phyloP scores from a whole-genome alignment of 257 asterid species.

The Eucommia ulmoides region DNA sequence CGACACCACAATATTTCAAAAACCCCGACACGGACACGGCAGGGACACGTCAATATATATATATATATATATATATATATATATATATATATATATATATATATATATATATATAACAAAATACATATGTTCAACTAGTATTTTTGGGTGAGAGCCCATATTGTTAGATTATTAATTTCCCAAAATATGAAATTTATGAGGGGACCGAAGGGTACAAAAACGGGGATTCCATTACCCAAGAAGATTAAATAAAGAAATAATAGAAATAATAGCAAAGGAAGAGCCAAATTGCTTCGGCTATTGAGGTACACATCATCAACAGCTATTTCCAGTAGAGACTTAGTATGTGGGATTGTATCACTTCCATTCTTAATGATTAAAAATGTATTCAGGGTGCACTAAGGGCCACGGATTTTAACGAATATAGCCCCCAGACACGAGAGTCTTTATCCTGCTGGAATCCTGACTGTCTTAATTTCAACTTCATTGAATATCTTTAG shows the following conservation, averaged over 20 bases:
- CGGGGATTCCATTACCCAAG: too few relatives aligned
- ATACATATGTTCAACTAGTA: too few relatives aligned
- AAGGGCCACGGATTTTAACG: slow-evolving; percentile 53
- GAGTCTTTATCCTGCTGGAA: slow-evolving; percentile 85
- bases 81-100: too few relatives aligned
- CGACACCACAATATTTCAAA: too few relatives aligned
- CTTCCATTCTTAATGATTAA: slow-evolving; percentile 14
- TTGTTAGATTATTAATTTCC: too few relatives aligned
- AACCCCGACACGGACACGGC: too few relatives aligned
- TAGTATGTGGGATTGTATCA: slow-evolving; percentile 14
- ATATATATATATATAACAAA: too few relatives aligned
- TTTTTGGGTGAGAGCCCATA: too few relatives aligned
- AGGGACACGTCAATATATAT: too few relatives aligned
- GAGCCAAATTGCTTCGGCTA: slow-evolving; percentile 78
- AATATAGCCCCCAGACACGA: slow-evolving; percentile 47
- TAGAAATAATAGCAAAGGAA: slow-evolving; percentile 75
- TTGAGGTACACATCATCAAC: slow-evolving; percentile 52
- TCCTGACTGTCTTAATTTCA: slow-evolving; percentile 80
- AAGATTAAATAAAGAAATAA: slow-evolving; percentile 72
- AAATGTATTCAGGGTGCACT: slow-evolving; percentile 50
- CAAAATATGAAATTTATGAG: too few relatives aligned
- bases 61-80: too few relatives aligned
- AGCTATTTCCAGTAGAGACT: slow-evolving; percentile 9
- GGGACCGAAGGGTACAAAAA: too few relatives aligned
- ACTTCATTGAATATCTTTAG: slow-evolving; percentile 62